Percentiles rank a stretch among this genome's conserved stretches.
These are phyloP conservation scores for Cucurbita pepo DNA, from an alignment of 306 rosid genomes.

Conservation along the genomic window DNA sequence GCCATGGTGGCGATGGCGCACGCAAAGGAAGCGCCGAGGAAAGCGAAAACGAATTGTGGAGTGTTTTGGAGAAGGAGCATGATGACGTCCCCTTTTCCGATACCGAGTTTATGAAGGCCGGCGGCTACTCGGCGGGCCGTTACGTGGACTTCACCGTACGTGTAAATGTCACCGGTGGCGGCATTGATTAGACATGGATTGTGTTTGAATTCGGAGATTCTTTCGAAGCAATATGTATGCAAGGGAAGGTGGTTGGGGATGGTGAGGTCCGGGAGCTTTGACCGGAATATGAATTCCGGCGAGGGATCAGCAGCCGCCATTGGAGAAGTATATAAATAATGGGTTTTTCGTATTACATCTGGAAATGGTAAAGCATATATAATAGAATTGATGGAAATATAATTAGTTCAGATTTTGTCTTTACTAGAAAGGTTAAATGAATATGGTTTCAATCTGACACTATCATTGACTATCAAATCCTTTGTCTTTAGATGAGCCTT, in stretches of 20 bases:
- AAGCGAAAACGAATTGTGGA: constrained; percentile 43
- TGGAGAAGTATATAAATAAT: not conserved
- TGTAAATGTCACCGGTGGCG: constrained; percentile 27
- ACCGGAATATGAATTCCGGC: constrained; percentile 9
- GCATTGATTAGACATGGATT: constrained; percentile 62
- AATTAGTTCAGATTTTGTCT: not conserved
- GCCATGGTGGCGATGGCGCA: constrained; percentile 48
- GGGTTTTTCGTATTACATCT: too few species aligned
- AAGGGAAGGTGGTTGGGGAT: constrained; percentile 69
- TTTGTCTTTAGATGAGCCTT: not conserved
- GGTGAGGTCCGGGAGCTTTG: constrained; percentile 60
- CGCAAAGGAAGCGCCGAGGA: constrained; percentile 42
- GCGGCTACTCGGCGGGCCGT: constrained; percentile 34
- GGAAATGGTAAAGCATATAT: too few species aligned
- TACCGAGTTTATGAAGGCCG: constrained; percentile 40
- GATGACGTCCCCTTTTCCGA: constrained; percentile 43
- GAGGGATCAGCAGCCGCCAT: not conserved
- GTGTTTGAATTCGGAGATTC: constrained; percentile 27
- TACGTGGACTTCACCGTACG: constrained; percentile 38
- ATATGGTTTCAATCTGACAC: not conserved
- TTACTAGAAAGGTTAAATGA: not conserved
- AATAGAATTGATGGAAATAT: not conserved
- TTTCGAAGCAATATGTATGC: constrained; percentile 60
- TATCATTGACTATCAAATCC: not conserved
- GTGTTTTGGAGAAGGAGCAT: constrained; percentile 70